A percentile compares a stretch with the other conserved stretches of the same genome.
Conservation (phyloP, 2,329 filamentous ascomycete genomes). For the Exutisphaerella laricina region DNA sequence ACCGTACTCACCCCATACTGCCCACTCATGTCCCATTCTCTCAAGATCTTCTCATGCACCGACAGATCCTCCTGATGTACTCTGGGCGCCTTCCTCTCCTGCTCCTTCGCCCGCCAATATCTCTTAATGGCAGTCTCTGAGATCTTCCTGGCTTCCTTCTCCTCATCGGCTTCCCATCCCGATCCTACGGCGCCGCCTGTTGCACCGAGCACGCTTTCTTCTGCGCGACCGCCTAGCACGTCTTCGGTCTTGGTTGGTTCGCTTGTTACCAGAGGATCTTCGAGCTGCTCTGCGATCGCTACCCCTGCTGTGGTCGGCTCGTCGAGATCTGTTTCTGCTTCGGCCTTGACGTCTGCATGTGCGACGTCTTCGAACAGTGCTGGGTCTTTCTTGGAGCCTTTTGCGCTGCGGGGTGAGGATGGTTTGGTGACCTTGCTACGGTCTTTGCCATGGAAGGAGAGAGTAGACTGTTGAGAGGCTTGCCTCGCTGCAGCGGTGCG, state of each 20-base stretch:
- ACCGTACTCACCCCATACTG: slow-evolving; percentile 77
- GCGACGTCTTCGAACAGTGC: slow-evolving; percentile 32
- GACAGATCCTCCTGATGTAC: slow-evolving; percentile 73
- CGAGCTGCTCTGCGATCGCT: slow-evolving; percentile 36
- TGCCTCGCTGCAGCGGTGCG: slow-evolving; percentile 40
- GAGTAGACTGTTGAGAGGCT: slow-evolving; percentile 49
- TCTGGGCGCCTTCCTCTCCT: slow-evolving; percentile 58
- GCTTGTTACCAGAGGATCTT: slow-evolving; percentile 22
- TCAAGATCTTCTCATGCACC: slow-evolving; percentile 74
- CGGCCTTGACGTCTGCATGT: slow-evolving; percentile 24
- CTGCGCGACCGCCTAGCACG: slow-evolving; percentile 29
- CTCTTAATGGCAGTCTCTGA: slow-evolving; percentile 62
- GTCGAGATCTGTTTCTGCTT: slow-evolving; percentile 24
- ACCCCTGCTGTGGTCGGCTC: slow-evolving; percentile 37
- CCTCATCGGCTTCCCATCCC: slow-evolving; percentile 36
- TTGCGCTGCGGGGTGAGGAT: slow-evolving; percentile 32
- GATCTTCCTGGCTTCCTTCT: slow-evolving; percentile 58
- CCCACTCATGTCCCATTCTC: slow-evolving; percentile 86
- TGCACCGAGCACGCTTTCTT: slow-evolving; percentile 36
- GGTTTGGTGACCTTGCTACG: slow-evolving; percentile 53
- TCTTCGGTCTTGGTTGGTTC: slow-evolving; percentile 23
- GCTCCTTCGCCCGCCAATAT: slow-evolving; percentile 74
- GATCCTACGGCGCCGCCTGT: slow-evolving; percentile 41
- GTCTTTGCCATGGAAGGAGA: slow-evolving; percentile 54
- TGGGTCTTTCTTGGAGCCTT: slow-evolving; percentile 36